These are phyloP conservation scores for Corchorus olitorius DNA, from an alignment of 345 rosid genomes.

Conservation along the genomic window DNA sequence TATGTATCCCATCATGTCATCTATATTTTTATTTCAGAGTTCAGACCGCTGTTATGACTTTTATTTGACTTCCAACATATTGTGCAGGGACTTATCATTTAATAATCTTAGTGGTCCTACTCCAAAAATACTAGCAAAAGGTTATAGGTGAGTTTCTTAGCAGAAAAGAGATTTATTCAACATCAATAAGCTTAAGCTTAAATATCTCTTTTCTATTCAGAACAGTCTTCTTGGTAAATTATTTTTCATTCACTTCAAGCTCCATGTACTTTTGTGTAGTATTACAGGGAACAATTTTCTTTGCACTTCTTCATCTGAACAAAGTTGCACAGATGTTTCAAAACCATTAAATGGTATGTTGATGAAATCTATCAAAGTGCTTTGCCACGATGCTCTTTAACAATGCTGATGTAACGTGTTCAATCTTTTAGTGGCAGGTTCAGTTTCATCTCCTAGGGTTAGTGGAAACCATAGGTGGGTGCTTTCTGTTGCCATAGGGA, in stretches of 20 bases:
- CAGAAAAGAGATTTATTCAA: neutral
- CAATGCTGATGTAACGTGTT: constrained; percentile 12
- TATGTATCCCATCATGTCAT: constrained; percentile 36
- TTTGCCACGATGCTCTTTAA: constrained; percentile 3
- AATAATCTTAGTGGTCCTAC: constrained; percentile 93
- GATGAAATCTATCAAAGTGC: neutral
- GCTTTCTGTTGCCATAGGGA: constrained; percentile 64
- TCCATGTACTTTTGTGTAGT: constrained; percentile 34
- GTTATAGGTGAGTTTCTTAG: constrained; percentile 58
- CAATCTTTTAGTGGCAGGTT: constrained; percentile 38
- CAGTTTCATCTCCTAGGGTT: constrained; percentile 40
- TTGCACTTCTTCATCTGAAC: constrained; percentile 56
- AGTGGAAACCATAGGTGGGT: constrained; percentile 54
- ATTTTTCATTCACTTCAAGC: constrained; percentile 17
- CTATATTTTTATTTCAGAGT: neutral
- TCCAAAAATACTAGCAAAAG: constrained; percentile 83
- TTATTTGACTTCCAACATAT: neutral
- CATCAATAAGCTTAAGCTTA: neutral
- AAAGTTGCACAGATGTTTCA: constrained; percentile 51
- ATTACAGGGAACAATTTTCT: constrained; percentile 74
- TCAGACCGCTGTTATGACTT: neutral
- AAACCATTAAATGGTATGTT: constrained; percentile 64
- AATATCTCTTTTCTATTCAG: neutral
- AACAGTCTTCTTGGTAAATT: neutral
- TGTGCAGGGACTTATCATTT: constrained; percentile 79